These are phyloP conservation scores for Kalmanozyma brasiliensis DNA, from an alignment of 1,284 basidiomycete genomes.

Conservation along the genomic window DNA sequence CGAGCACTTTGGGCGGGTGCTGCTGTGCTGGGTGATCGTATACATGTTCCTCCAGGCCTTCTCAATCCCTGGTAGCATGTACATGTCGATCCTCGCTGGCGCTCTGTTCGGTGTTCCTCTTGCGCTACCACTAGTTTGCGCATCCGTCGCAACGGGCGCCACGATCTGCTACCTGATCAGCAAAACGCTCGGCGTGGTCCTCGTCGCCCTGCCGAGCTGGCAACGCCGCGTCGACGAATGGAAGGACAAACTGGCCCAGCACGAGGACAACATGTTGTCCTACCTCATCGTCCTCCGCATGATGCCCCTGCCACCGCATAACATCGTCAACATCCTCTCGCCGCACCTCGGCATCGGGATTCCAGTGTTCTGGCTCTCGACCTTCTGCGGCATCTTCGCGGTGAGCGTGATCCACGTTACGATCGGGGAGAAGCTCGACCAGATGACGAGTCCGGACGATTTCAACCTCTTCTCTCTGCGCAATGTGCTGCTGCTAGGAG, in stretches of 20 bases:
- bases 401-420: constrained; percentile 94
- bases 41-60: constrained; percentile 97
- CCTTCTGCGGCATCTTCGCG: constrained; percentile 89
- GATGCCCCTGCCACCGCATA: constrained; percentile 87
- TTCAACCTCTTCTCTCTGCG: constrained; percentile 89
- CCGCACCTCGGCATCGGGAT: constrained; percentile 91
- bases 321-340: constrained; percentile 82
- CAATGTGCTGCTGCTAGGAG: constrained; percentile 83
- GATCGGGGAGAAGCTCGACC: constrained; percentile 86
- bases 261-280: constrained; percentile 82
- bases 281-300: constrained; percentile 87
- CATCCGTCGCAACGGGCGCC: constrained; percentile 89
- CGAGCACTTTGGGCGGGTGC: constrained; percentile 66
- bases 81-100: constrained; percentile 93
- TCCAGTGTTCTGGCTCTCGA: constrained; percentile 87
- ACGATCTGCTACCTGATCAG: constrained; percentile 93
- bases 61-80: constrained; percentile 96
- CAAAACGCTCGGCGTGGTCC: constrained; percentile 77
- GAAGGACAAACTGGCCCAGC: constrained; percentile 77
- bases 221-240: constrained; percentile 81
- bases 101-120: constrained; percentile 93
- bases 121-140: constrained; percentile 89
- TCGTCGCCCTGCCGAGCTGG: constrained; percentile 75
- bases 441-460: constrained; percentile 91
- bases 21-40: constrained; percentile 71